These are phyloP conservation scores for Pseudonitzschia pungens DNA, from an alignment of 108 stramenopile genomes.

Conservation along the genomic window DNA sequence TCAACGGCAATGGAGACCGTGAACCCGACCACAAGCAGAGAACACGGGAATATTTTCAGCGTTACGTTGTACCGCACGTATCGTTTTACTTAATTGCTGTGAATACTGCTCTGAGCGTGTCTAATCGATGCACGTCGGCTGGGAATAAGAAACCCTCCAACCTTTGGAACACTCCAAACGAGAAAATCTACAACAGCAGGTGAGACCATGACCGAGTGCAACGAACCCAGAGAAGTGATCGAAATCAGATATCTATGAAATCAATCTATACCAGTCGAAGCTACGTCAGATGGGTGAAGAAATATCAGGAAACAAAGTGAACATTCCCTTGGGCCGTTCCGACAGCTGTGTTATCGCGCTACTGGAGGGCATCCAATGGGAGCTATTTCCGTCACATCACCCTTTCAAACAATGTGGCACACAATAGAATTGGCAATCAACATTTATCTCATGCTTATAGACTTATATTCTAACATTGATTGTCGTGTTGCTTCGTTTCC, in stretches of 20 bases:
- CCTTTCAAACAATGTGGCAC: no score
- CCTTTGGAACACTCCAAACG: slow-evolving; percentile 11
- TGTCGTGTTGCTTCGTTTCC: no score
- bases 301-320: no score
- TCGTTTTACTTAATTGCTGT: slow-evolving; percentile 5
- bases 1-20: slow-evolving; percentile 2
- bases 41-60: not conserved
- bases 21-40: not conserved
- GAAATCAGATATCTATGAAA: not conserved
- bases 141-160: not conserved
- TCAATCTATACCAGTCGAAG: not conserved
- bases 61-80: slow-evolving; percentile 10
- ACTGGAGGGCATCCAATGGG: no score
- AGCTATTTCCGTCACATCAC: no score
- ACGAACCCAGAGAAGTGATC: not conserved
- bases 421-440: no score
- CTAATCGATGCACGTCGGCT: not conserved
- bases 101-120: not conserved
- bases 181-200: slow-evolving; percentile 12
- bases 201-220: slow-evolving; percentile 1
- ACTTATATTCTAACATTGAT: no score
- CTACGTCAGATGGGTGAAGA: not conserved
- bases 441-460: no score
- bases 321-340: no score
- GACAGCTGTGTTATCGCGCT: no score